Percentiles rank a stretch among this genome's conserved stretches.
Evolutionary conservation across 2,329 filamentous ascomycete species (phyloP).

Genomic region (Epichloe sp.): DNA sequence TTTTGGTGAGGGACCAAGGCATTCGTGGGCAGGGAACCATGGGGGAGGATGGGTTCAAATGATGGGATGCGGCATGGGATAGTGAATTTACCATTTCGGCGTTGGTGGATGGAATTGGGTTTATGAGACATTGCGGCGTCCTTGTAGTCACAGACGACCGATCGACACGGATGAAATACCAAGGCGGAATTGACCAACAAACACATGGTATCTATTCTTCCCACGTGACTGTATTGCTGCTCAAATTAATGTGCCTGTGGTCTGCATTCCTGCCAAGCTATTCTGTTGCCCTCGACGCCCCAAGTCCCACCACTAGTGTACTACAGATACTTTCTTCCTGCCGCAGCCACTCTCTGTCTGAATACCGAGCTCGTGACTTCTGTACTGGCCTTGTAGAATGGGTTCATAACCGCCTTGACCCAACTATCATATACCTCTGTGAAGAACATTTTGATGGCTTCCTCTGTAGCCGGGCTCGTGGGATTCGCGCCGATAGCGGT

Average conservation of each 20-base stretch:
- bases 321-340: slow-evolving; percentile 82
- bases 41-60: slow-evolving; percentile 4
- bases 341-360: slow-evolving; percentile 64
- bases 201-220: not conserved
- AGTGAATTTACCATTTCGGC: slow-evolving; percentile 7
- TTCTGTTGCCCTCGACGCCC: not conserved
- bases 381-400: slow-evolving; percentile 81
- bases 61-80: slow-evolving; percentile 16
- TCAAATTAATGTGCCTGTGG: not conserved
- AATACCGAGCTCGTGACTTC: slow-evolving; percentile 82
- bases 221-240: slow-evolving; percentile 12
- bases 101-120: slow-evolving; percentile 3
- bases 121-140: slow-evolving; percentile 18
- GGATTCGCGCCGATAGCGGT: slow-evolving; percentile 75
- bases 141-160: slow-evolving; percentile 17
- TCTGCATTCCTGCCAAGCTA: not conserved
- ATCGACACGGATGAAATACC: slow-evolving; percentile 12
- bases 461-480: slow-evolving; percentile 79
- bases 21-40: not conserved
- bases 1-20: not conserved
- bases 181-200: not conserved
- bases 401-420: slow-evolving; percentile 94
- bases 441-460: slow-evolving; percentile 92
- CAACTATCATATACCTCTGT: slow-evolving; percentile 91
- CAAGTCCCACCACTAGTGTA: not conserved